Base-by-base conservation (phyloP, 2,329 filamentous ascomycete genomes). In the Fusarium pilosicola region DNA sequence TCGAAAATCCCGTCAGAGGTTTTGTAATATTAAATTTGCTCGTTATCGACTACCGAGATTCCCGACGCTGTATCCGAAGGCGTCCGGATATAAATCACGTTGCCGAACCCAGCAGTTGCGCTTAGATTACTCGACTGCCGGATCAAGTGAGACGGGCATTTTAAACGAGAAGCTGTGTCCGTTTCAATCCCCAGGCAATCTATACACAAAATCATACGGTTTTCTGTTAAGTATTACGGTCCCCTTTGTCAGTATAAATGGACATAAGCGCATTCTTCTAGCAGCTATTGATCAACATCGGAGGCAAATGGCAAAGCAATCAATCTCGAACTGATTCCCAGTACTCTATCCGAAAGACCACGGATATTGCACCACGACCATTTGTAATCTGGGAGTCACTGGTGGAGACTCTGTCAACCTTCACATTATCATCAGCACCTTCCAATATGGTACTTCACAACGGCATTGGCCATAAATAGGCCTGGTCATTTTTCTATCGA, bases 371-470 rank as follows among this genome's bases (percentile, higher is more conserved):
- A 20, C 9, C 17, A 12, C 6, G 15, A 3, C 2, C n/a, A 36
- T 52, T 52, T 52, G 30, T 52, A 20, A 52, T 36, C n/a, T 20
- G 8, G 2, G 6, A 26, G 3, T 11, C 5, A 1, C 13, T 15
- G 13, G n/a, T 36, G 30, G 30, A 22, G 18, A 22, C 6, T 52
- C 3, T 6, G 2, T 20, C 3, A 8, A 6, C 3, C 9, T 52
- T 22, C 30, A 36, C 49, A n/a, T 52, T 52, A 52, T 36, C 18
- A 15, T 26, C 3, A 15, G 3, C 4, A 3, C 5, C 13, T 11
- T 6, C 14, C 3, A 10, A 14, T 4, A n/a, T 10, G 8, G 4
- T 2, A 4, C 4, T 13, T 2, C 2, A 13, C 15, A 28, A n/a
- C 15, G 20, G 9, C 18, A 6, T 11, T n/a, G n/a, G 6, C 7